Percentiles rank a stretch among this genome's conserved stretches.
phyloP scores from a whole-genome alignment of 116 monocot genomes.

The Iris pallida region DNA sequence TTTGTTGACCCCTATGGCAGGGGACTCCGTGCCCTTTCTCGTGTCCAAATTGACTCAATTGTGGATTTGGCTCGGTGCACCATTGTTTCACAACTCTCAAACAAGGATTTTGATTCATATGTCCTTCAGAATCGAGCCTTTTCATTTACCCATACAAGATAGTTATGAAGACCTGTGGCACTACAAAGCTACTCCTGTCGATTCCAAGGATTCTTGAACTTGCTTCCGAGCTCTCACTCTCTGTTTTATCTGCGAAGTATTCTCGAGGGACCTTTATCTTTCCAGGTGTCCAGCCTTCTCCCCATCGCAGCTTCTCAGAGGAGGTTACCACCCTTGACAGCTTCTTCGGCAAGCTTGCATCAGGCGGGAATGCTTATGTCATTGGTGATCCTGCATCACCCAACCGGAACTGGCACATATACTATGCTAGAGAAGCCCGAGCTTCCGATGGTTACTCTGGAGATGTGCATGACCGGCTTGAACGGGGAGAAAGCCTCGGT shows the following conservation, averaged over 20 bases:
- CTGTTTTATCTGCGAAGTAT: conserved; percentile 3
- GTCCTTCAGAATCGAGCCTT: conserved; percentile 23
- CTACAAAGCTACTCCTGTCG: conserved; percentile 14
- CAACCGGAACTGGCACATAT: conserved; percentile 68
- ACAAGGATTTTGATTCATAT: conserved; percentile 17
- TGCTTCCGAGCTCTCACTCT: conserved; percentile 7
- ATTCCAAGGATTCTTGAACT: conserved; percentile 16
- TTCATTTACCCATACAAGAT: conserved; percentile 43
- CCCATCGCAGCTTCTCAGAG: conserved; percentile 17
- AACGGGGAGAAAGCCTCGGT: conserved; percentile 35
- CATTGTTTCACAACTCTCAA: conserved; percentile 15
- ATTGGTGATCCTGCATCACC: conserved; percentile 42
- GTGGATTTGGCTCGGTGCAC: conserved; percentile 13
- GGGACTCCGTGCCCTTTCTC: conserved; percentile 16
- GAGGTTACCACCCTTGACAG: conserved; percentile 14
- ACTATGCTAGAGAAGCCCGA: conserved; percentile 58
- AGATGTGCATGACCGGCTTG: conserved; percentile 89
- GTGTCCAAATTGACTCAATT: conserved; percentile 12
- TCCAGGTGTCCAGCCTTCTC: conserved; percentile 13
- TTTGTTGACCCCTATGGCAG: conserved; percentile 8
- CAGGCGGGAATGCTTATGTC: conserved; percentile 42
- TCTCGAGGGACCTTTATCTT: conserved; percentile 22
- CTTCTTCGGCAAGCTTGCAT: conserved; percentile 1
- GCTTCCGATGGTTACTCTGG: conserved; percentile 57
- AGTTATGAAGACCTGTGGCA: conserved; percentile 25